Base-by-base conservation (phyloP, 352 stramenopile genomes). In the Thalassiosira exigua region DNA sequence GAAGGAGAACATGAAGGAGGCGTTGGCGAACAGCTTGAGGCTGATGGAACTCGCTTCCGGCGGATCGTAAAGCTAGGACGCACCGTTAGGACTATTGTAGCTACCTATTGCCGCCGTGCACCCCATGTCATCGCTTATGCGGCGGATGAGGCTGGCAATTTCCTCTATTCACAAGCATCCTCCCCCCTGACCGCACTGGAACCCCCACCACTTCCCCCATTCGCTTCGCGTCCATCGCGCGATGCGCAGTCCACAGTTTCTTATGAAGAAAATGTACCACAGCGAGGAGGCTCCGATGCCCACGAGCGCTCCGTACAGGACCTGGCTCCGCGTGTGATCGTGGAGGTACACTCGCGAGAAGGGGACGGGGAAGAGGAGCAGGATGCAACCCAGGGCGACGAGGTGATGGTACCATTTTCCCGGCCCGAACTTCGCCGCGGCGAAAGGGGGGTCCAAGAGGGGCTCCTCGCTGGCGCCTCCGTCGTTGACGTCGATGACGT, bases 1-100 rank as follows among this genome's bases (percentile, higher is more conserved):
- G 53, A 84, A 84, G 44, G 69, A 66, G 30, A 48, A 67, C 27
- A 68, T 84, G 69, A 84, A 79, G 51, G 75, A 84, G 42, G 62
- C 56, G n/a, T 42, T 84, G 21, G 67, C 69, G 3, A 84, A 76
- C 60, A 79, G 68, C 46, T 62, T 84, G 48, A 71, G 68, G 36
- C 52, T 84, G 21, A 79, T 84, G 68, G 75, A 79, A 17, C 69
- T 78, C n/a, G 33, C 46, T n/a, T n/a, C n/a, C n/a, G n/a, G n/a
- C n/a, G n/a, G n/a, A n/a, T n/a, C n/a, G n/a, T n/a, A n/a, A n/a
- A n/a, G n/a, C n/a, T n/a, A n/a, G n/a, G n/a, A n/a, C n/a, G n/a
- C n/a, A n/a, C n/a, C n/a, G n/a, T n/a, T n/a, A n/a, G n/a, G n/a
- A n/a, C n/a, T n/a, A n/a, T n/a, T n/a, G n/a, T n/a, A n/a, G n/a